These are phyloP conservation scores for Wickerhamomyces strasburgensis DNA, from an alignment of 805 yeast genomes.

Conservation along the genomic window DNA sequence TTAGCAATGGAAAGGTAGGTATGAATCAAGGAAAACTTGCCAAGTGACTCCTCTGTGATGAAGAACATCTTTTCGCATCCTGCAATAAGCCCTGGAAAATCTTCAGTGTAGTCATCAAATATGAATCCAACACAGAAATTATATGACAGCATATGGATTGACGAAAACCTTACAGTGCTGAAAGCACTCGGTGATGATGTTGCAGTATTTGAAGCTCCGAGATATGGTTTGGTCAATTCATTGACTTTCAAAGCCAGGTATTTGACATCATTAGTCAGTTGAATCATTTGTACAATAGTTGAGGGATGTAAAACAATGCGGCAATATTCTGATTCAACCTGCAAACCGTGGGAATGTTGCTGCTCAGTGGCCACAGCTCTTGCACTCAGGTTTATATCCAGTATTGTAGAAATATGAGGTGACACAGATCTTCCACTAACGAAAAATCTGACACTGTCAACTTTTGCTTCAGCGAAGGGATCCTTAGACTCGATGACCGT, in stretches of 20 bases:
- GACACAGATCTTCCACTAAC: slow-evolving; percentile 29
- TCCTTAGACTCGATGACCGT: slow-evolving; percentile 3
- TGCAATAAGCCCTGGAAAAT: slow-evolving; percentile 64
- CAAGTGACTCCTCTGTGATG: slow-evolving; percentile 53
- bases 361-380: slow-evolving; percentile 37
- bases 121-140: slow-evolving; percentile 78
- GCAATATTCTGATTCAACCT: slow-evolving; percentile 53
- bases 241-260: background rate
- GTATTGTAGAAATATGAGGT: slow-evolving; percentile 34
- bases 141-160: slow-evolving; percentile 56
- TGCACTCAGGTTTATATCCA: slow-evolving; percentile 43
- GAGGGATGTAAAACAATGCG: slow-evolving; percentile 55
- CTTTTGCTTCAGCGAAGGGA: slow-evolving; percentile 20
- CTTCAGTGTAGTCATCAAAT: slow-evolving; percentile 36
- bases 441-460: slow-evolving; percentile 26
- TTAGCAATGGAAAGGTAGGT: slow-evolving; percentile 70
- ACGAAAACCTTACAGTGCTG: slow-evolving; percentile 26
- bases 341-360: slow-evolving; percentile 38
- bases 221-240: background rate
- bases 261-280: slow-evolving; percentile 9
- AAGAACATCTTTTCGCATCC: slow-evolving; percentile 77
- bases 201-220: background rate
- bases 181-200: background rate
- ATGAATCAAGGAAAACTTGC: slow-evolving; percentile 62
- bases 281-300: slow-evolving; percentile 32